Percentiles rank a stretch among this genome's conserved stretches.
Evolutionary conservation across 345 rosid genomes (phyloP).

Genomic region (Raphanus sativus): DNA sequence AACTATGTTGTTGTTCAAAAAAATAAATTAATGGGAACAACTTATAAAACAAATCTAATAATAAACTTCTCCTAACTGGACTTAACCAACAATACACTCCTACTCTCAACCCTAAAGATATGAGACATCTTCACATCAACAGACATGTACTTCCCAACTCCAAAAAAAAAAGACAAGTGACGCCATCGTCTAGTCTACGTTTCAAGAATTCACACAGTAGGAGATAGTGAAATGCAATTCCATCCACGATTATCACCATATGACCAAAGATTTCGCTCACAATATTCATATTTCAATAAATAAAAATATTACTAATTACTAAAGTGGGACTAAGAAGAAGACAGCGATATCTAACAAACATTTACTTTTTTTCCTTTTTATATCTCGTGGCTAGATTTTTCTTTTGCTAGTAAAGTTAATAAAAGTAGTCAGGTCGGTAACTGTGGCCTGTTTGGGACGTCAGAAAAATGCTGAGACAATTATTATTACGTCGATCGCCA

Average conservation of each 20-base stretch:
- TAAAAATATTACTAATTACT: neutral
- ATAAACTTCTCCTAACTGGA: neutral
- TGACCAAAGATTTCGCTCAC: constrained; percentile 9
- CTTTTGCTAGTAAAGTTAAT: constrained; percentile 27
- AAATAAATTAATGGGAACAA: neutral
- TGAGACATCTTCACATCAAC: neutral
- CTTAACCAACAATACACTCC: neutral
- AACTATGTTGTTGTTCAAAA: neutral
- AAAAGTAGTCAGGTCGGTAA: constrained; percentile 28
- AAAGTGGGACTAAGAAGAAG: constrained; percentile 3
- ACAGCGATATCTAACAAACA: constrained; percentile 34
- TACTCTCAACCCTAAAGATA: neutral
- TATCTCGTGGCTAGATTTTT: constrained; percentile 3
- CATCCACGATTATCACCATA: constrained; percentile 24
- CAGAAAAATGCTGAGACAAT: constrained; percentile 21
- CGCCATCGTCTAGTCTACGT: neutral
- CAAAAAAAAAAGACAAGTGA: neutral
- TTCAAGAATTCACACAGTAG: constrained; percentile 1
- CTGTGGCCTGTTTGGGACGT: constrained; percentile 18
- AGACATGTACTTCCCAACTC: constrained; percentile 5
- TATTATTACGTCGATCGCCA: neutral
- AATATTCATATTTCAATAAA: neutral
- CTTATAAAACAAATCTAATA: neutral
- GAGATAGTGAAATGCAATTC: neutral
- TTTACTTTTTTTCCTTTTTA: neutral